Evolutionary conservation across 331 rosid species (phyloP).

Genomic region (Acacia concinna): DNA sequence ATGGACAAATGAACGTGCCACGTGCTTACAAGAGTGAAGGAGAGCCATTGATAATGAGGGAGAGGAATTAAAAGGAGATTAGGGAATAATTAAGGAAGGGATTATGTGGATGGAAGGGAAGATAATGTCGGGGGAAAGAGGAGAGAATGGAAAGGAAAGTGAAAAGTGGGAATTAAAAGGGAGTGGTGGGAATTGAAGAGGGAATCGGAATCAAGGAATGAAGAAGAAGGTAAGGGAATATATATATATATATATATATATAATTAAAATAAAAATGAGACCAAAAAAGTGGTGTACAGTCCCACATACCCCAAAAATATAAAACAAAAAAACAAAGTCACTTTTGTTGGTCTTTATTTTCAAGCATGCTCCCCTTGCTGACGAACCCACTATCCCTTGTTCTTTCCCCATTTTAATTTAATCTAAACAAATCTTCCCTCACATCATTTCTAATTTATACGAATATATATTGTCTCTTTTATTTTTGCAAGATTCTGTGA

Average conservation of each 20-base stretch:
- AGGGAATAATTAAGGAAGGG: background rate
- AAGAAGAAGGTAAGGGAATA: background rate
- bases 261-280: no score
- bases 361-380: slow-evolving; percentile 3
- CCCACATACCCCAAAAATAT: background rate
- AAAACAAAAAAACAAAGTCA: background rate
- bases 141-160: background rate
- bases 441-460: background rate
- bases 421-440: background rate
- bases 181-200: slow-evolving; percentile 7
- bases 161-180: background rate
- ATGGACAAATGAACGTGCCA: background rate
- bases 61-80: background rate
- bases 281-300: background rate
- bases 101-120: background rate
- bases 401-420: background rate
- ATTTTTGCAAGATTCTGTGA: background rate
- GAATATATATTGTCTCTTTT: background rate
- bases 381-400: slow-evolving; percentile 12
- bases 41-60: background rate
- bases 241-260: no score
- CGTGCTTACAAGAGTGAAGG: background rate
- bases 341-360: background rate
- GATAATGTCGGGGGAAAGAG: background rate
- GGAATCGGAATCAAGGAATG: background rate